Percentiles rank a stretch among this genome's conserved stretches.
phyloP scores from a whole-genome alignment of 2,329 filamentous ascomycete species.

The Ophiocordyceps sinensis region DNA sequence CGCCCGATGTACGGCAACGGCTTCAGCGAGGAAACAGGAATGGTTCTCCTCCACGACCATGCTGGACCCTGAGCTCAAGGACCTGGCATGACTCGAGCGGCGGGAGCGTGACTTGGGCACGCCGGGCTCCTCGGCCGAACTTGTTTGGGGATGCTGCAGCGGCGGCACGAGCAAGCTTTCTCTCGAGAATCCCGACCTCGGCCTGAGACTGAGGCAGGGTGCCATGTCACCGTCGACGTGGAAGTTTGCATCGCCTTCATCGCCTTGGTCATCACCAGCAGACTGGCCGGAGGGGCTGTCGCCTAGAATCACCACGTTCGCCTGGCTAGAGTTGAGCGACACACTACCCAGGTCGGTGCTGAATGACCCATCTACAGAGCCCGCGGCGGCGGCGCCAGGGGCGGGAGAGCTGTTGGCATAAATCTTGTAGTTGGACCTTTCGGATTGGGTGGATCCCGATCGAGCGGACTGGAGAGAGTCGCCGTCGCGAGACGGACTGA shows the following conservation, averaged over 20 bases:
- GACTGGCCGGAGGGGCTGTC: constrained; percentile 30
- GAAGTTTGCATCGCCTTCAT: constrained; percentile 29
- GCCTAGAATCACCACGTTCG: constrained; percentile 37
- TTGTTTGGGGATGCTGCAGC: constrained; percentile 30
- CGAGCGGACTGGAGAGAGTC: too few relatives aligned
- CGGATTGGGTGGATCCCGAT: too few relatives aligned
- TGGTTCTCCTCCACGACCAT: constrained; percentile 34
- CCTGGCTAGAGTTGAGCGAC: constrained; percentile 25
- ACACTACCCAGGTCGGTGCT: constrained; percentile 18
- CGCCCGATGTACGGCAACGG: constrained; percentile 10
- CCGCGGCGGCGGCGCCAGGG: neutral
- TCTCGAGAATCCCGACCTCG: constrained; percentile 37
- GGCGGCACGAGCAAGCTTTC: constrained; percentile 46
- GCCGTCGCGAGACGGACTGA: too few relatives aligned
- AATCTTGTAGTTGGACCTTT: constrained; percentile 33
- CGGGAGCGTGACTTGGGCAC: constrained; percentile 35
- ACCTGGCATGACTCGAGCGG: constrained; percentile 37
- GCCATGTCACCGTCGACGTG: constrained; percentile 30
- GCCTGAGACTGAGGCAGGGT: constrained; percentile 14
- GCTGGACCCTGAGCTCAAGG: constrained; percentile 41
- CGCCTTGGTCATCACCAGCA: constrained; percentile 16
- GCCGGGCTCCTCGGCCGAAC: constrained; percentile 32
- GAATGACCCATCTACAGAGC: constrained; percentile 12
- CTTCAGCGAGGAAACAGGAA: constrained; percentile 15
- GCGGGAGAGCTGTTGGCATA: constrained; percentile 30